Evolutionary conservation across 208 protist genomes (phyloP).

Genomic region (Trichomonas vaginalis): DNA sequence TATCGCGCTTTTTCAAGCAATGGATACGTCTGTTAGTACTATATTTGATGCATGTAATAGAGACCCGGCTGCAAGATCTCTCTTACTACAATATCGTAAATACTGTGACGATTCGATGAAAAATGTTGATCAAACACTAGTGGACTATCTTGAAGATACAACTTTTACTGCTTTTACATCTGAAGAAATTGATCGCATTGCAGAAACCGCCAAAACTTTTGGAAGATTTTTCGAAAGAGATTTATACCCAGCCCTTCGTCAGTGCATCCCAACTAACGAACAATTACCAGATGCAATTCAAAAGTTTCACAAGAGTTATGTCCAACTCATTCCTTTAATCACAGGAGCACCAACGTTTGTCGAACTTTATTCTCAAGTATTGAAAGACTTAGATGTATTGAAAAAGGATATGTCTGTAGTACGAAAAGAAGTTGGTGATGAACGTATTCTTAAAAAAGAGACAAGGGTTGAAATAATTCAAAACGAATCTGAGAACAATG

Average conservation of each 20-base stretch:
- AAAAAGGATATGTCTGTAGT: neutral
- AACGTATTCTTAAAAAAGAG: neutral
- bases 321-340: neutral
- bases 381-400: neutral
- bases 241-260: neutral
- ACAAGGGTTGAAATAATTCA: neutral
- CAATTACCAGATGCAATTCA: neutral
- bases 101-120: neutral
- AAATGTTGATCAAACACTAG: neutral
- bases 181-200: neutral
- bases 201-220: neutral
- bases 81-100: neutral
- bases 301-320: neutral
- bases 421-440: neutral
- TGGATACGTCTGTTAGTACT: neutral
- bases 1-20: neutral
- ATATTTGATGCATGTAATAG: neutral
- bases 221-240: neutral
- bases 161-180: neutral
- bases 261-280: neutral
- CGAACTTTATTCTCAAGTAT: neutral
- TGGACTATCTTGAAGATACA: neutral
- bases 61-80: neutral
- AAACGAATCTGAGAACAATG: neutral
- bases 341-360: neutral